Evolutionary conservation across 257 asterid genomes (phyloP).

Genomic region (Solanum ahanhuiri): DNA sequence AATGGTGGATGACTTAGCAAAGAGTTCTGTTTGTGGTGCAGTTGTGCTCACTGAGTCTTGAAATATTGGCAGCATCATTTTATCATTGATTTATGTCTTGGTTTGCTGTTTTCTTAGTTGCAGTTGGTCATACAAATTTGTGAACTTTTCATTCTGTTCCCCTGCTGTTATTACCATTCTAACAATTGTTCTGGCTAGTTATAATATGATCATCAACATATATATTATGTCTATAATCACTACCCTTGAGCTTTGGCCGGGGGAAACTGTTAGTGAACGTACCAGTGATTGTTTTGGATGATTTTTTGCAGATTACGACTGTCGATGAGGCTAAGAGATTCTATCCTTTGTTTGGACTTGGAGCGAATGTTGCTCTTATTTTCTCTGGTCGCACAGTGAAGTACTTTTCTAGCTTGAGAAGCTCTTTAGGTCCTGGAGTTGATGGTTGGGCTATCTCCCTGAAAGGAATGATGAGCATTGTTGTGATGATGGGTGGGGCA

Average conservation of each 20-base stretch:
- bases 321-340: slow-evolving; percentile 92
- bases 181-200: not conserved
- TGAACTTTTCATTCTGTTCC: not conserved
- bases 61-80: not conserved
- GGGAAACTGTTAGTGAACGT: not conserved
- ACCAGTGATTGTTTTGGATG: not conserved
- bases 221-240: not conserved
- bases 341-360: slow-evolving; percentile 95
- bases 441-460: slow-evolving; percentile 98
- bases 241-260: not conserved
- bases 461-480: slow-evolving; percentile 95
- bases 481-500: slow-evolving; percentile 68
- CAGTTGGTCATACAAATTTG: not conserved
- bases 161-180: not conserved
- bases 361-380: slow-evolving; percentile 91
- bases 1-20: not conserved
- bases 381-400: slow-evolving; percentile 98
- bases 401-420: slow-evolving; percentile 84
- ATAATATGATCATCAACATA: not conserved
- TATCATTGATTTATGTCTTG: not conserved
- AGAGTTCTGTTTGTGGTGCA: not conserved
- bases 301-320: slow-evolving; percentile 65
- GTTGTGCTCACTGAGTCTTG: not conserved
- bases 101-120: not conserved
- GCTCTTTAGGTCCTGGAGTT: slow-evolving; percentile 79